Base-by-base conservation (phyloP, 1,139 yeast genomes). In the Zygosaccharomyces pseudobailii region DNA sequence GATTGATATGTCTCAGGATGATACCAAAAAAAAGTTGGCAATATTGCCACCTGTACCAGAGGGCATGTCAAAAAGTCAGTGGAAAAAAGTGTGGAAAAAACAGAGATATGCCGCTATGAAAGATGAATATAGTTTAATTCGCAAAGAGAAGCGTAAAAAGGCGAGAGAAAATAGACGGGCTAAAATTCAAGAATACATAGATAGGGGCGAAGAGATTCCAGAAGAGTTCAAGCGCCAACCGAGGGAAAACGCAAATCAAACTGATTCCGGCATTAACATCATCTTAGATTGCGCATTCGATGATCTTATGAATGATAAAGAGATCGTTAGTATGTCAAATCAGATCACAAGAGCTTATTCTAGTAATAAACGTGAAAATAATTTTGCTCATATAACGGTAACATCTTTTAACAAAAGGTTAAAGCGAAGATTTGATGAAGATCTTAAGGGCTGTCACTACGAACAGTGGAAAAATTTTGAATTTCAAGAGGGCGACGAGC, bases 261-360 rank as follows among this genome's bases (percentile, higher is more conserved):
- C 49, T 2, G 65, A 68, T 8, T 74, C 81, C 3, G 78, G 75
- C 0, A 74, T 78, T 36, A 70, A 70, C 5, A 74, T 90, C 32
- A 70, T 89, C 19, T 65, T 92, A 55, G 98, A 92, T 67, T 92
- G 98, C 68, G 87, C 77, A 22, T 92, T 92, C 65, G 98, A 92
- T 62, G 89, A 87, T 37, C 67, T 86, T 59, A 92, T 92, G 98
- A 79, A 75, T 43, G 85, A 81, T 34, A 82, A 75, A 63, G 97
- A 92, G 61, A 78, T 86, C 40, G 79, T 78, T 2, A 86, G 96
- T 19, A 69, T 90, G 63, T 79, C 90, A 8, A 79, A 82, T 51
- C 98, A 92, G 67, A 75, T 92, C 43, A 80, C 92, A 8, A 73
- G 97, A 50, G 77, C 89, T 49, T 90, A 92, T 66, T 79, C 95